phyloP scores from a whole-genome alignment of 768 basidiomycete species.

The Chalciporus piperatus region DNA sequence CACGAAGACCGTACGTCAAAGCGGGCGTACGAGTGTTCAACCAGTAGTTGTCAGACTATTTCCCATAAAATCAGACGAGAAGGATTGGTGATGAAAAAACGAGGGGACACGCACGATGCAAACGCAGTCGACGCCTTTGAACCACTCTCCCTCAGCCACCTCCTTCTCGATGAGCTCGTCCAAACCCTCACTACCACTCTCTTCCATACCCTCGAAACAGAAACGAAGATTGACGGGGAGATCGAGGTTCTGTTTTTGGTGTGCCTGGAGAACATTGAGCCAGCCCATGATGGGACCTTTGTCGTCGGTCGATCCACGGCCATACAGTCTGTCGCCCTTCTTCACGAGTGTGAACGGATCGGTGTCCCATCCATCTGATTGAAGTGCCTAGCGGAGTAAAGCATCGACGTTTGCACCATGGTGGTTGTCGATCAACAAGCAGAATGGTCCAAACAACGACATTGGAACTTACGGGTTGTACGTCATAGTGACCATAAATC shows the following conservation, averaged over 20 bases:
- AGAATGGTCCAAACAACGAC: not conserved
- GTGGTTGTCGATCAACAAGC: not conserved
- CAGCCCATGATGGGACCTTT: constrained; percentile 88
- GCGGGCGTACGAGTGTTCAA: constrained; percentile 76
- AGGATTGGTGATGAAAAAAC: not conserved
- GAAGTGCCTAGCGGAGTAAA: constrained; percentile 32
- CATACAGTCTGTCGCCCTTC: constrained; percentile 62
- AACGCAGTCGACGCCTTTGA: constrained; percentile 85
- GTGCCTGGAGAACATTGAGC: constrained; percentile 87
- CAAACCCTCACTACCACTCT: constrained; percentile 86
- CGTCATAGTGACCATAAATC: constrained; percentile 94
- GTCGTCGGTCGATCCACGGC: constrained; percentile 87
- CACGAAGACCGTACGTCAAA: constrained; percentile 86
- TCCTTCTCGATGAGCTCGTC: constrained; percentile 83
- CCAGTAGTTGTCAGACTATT: constrained; percentile 93
- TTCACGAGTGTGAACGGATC: constrained; percentile 76
- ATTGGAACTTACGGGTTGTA: constrained; percentile 68
- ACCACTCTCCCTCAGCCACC: constrained; percentile 68
- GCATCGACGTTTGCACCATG: not conserved
- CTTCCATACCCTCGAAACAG: constrained; percentile 98
- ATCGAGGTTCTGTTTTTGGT: constrained; percentile 58
- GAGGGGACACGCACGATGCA: constrained; percentile 68
- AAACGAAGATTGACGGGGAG: constrained; percentile 88
- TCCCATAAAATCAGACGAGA: not conserved
- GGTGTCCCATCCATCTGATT: constrained; percentile 82